phyloP scores from a whole-genome alignment of 768 basidiomycete species.

The Calocera cornea region DNA sequence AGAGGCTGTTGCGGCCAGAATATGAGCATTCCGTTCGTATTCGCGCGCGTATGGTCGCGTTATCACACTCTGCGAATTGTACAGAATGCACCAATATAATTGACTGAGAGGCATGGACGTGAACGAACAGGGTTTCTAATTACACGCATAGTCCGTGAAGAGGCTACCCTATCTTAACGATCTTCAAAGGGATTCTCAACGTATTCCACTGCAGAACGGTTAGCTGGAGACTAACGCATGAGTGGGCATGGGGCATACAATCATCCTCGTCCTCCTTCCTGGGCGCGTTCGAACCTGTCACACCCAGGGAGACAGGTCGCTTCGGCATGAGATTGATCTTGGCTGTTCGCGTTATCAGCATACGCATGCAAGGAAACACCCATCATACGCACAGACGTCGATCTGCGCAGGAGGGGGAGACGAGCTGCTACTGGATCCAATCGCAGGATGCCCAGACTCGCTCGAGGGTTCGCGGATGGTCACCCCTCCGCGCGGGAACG shows the following conservation, averaged over 20 bases:
- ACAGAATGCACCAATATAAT: constrained; percentile 4
- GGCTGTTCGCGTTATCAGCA: neutral
- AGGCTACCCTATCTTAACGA: constrained; percentile 2
- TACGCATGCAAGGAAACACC: neutral
- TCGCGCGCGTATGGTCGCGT: neutral
- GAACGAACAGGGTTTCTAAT: neutral
- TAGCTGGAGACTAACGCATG: neutral
- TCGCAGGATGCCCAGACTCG: neutral
- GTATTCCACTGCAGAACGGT: constrained; percentile 36
- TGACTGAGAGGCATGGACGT: neutral
- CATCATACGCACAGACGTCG: neutral
- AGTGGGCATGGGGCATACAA: neutral
- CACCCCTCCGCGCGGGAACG: neutral
- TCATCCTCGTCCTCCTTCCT: neutral
- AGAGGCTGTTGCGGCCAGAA: neutral
- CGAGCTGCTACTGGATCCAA: neutral
- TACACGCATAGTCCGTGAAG: neutral
- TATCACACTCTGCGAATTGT: neutral
- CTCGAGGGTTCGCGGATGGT: neutral
- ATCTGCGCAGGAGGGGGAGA: neutral
- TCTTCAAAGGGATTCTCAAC: constrained; percentile 67
- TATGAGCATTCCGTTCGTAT: neutral
- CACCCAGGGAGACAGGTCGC: neutral
- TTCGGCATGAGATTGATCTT: constrained; percentile 1
- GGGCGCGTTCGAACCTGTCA: neutral